Base-by-base conservation (phyloP, 208 protist species). In the Vickermania spadyakhi region DNA sequence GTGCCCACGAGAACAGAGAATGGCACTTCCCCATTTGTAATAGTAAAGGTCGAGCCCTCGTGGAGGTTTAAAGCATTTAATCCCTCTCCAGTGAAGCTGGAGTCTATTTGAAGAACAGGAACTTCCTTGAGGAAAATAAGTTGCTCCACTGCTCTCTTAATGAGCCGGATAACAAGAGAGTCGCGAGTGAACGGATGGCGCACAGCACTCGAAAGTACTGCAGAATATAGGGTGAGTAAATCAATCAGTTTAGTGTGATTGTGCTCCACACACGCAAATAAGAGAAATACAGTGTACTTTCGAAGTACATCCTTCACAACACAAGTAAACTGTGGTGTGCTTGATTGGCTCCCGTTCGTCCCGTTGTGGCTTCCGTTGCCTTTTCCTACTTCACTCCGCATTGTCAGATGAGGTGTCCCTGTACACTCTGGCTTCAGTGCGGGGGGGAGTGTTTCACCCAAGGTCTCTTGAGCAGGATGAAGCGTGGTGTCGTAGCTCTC, bases 261-360 rank as follows among this genome's bases (percentile, higher is more conserved):
- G 65, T 82, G 62, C 36, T 82, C 75, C 13, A 68, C 79, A 57
- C 70, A 77, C 3, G 57, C 26, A 66, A 82, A 86, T 0, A 82
- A 49, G 7, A 86, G 42, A 51, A 56, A 60, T 28, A 65, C 42
- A 11, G 58, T 18, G 64, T 75, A 75, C 2, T 53, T 30, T n/a
- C 68, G 14, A 30, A 23, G 53, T 22, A 69, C 36, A 4, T 41
- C 21, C 11, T 13, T 5, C 55, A 5, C 26, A 7, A 59, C 26
- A n/a, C 52, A 31, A 31, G 55, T 14, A 2, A 28, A 55, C 2
- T 28, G 23, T n/a, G 21, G 11, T 13, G 21, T 55, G 13, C 21
- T 18, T 22, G 5, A 13, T 18, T 23, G 13, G 51, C n/a, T 55
- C n/a, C 7, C 5, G 26, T 55, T 22, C 21, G 25, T 55, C 26